Base-by-base conservation (phyloP, 805 yeast species). In the Kregervanrija delftensis region DNA sequence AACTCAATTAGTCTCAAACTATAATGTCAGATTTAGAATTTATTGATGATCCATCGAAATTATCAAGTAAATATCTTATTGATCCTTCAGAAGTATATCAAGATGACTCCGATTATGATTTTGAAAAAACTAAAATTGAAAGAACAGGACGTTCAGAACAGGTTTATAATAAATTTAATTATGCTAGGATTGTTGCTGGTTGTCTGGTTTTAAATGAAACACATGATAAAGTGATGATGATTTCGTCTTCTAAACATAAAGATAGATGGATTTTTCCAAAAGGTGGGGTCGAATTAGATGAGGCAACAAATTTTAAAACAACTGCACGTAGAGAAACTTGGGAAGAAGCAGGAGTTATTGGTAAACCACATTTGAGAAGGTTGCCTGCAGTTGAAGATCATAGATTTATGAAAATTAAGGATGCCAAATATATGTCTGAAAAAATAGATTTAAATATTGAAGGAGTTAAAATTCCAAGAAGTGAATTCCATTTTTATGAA, bases 291-390 rank as follows among this genome's bases (percentile, higher is more conserved):
- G 99, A 93, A 64, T 60, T 60, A 30, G 99, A 93, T 62, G 99
- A 87, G 63, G 64, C 67, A 4, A 73, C 58, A 15, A 63, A 69
- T 52, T 67, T 56, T 49, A 49, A 57, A 12, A 43, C 65, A 4
- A 67, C 86, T 5, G 97, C 97, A 0, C 68, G 74, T 13, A 71
- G 99, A 47, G 99, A 93, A 60, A 86, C 96, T 0, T 93, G 99
- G 99, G 99, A 93, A 63, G 99, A 93, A 65, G 93, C 96, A 0
- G 99, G 99, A 0, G 86, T 86, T 17, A 75, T 74, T 33, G 96
- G 97, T 8, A 66, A 60, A 13, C 71, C 89, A 4, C 16, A 41
- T 1, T 55, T 69, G 4, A 54, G 58, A 35, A 70, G 71, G 47
- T 65, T 91, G 36, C 95, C 91, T 0, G 68, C 76, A 0, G 81